Base-by-base conservation (phyloP, 1,284 basidiomycete genomes). In the Hemileia vastatrix region DNA sequence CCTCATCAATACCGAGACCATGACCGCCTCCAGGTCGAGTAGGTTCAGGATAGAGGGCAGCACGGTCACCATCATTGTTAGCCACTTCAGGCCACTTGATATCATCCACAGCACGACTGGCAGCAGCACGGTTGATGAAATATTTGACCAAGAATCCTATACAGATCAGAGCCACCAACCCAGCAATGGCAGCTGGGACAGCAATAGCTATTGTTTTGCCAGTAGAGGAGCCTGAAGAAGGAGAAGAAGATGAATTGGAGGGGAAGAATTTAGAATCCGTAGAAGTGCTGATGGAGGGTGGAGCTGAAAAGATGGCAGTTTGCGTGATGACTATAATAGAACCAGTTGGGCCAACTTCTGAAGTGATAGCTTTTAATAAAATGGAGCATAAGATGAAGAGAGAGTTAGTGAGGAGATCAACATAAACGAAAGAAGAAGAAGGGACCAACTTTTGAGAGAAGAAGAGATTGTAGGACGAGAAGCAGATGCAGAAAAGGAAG, bases 41-140 rank as follows among this genome's bases (percentile, higher is more conserved):
- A 11, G 66, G 68, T 54, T 71, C 68, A 6, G 70, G 70, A 63
- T 71, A 71, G n/a, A 71, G 58, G n/a, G 68, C 67, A 3, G 68
- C 62, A 6, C 60, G 53, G 57, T 71, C 66, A 15, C 64, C 65
- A n/a, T 62, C 64, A 6, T 47, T 55, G 9, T 53, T 67, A 23
- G 62, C 65, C 3, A 68, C 64, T 13, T 68, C 66, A 3, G 70
- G 70, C 70, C 70, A 71, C 5, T 63, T 55, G 54, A 71, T 71
- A 31, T 66, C 65, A 23, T 71, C 68, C 1, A 54, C 60, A 1
- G 60, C 60, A 6, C 54, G 45, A 15, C 21, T 47, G 11, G 60
- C 45, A 9, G 53, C 54, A 0, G 59, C 45, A 2, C 60, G 6
- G 24, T 47, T 45, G 32, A 54, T 50, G 2, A 63, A 48, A 19